Evolutionary conservation across 805 yeast genomes (phyloP).

Genomic region (Yarrowia divulgata): DNA sequence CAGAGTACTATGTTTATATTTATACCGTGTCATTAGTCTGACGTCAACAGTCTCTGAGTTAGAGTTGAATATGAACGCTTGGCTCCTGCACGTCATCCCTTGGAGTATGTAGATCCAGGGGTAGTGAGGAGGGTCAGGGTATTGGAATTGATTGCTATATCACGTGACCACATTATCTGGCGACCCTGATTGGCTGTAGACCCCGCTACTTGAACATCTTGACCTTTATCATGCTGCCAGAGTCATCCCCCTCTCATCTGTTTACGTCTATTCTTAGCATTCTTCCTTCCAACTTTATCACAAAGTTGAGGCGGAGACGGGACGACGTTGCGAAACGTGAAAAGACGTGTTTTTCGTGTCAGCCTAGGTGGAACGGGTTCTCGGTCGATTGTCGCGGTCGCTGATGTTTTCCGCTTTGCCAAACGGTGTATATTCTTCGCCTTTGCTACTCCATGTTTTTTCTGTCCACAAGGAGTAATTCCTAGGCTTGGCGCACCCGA

Average conservation of each 20-base stretch:
- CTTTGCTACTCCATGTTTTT: too few species aligned
- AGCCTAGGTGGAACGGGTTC: too few species aligned
- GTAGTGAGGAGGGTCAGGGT: background rate
- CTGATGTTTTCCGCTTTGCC: too few species aligned
- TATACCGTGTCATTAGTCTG: background rate
- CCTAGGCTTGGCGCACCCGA: background rate
- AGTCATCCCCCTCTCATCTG: background rate
- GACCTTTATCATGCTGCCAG: background rate
- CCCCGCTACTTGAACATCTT: too few species aligned
- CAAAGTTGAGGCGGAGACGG: background rate
- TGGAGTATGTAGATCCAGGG: conserved; percentile 4
- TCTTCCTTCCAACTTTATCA: conserved; percentile 12
- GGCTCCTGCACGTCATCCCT: conserved; percentile 36
- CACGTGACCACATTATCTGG: background rate
- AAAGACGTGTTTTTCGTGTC: background rate
- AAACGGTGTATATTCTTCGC: too few species aligned
- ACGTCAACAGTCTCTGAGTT: background rate
- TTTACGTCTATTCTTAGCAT: conserved; percentile 8
- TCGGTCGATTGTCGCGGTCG: too few species aligned
- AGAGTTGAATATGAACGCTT: conserved; percentile 12
- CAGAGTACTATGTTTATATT: background rate
- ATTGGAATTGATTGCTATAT: background rate
- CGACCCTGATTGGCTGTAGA: too few species aligned
- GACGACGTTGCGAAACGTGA: background rate
- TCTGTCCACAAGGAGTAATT: too few species aligned